A percentile compares a stretch with the other conserved stretches of the same genome.
These are phyloP conservation scores for Pseudonectria foliicola DNA, from an alignment of 2,329 filamentous ascomycete species.

Conservation along the genomic window DNA sequence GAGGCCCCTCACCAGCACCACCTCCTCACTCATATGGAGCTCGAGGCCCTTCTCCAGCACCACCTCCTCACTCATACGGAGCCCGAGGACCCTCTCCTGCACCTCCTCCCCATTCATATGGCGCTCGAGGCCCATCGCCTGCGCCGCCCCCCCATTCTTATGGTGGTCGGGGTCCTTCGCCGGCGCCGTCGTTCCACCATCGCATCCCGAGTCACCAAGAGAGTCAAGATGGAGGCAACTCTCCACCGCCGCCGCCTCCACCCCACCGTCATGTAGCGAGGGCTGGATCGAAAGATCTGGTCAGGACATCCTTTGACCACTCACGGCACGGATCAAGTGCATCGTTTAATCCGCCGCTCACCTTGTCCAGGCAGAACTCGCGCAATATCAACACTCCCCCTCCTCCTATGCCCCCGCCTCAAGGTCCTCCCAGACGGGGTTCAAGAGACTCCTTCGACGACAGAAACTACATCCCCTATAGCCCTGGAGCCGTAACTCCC, in stretches of 20 bases:
- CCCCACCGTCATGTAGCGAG: constrained; percentile 64
- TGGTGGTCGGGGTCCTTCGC: constrained; percentile 25
- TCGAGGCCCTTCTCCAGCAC: constrained; percentile 10
- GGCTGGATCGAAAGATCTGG: constrained; percentile 31
- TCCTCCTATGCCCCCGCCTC: constrained; percentile 8
- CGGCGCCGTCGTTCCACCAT: constrained; percentile 26
- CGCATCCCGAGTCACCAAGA: constrained; percentile 16
- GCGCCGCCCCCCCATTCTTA: constrained; percentile 15
- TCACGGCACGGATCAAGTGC: constrained; percentile 30
- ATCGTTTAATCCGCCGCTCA: constrained; percentile 24
- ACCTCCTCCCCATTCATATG: constrained; percentile 20
- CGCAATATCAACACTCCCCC: constrained; percentile 28
- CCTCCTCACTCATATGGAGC: constrained; percentile 2
- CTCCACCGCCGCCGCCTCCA: constrained; percentile 73
- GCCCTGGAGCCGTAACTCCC: constrained; percentile 54
- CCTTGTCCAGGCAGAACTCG: constrained; percentile 32
- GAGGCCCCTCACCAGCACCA: constrained; percentile 7
- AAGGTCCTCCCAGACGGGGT: constrained; percentile 8
- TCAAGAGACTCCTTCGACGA: constrained; percentile 25
- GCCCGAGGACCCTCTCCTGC: constrained; percentile 26
- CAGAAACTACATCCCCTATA: constrained; percentile 31
- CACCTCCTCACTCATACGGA: constrained; percentile 19
- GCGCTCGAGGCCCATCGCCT: constrained; percentile 31
- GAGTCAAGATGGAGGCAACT: constrained; percentile 37
- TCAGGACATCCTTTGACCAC: constrained; percentile 24